phyloP scores from a whole-genome alignment of 139 green algal genomes.

The Chlorokybus atmophyticus region DNA sequence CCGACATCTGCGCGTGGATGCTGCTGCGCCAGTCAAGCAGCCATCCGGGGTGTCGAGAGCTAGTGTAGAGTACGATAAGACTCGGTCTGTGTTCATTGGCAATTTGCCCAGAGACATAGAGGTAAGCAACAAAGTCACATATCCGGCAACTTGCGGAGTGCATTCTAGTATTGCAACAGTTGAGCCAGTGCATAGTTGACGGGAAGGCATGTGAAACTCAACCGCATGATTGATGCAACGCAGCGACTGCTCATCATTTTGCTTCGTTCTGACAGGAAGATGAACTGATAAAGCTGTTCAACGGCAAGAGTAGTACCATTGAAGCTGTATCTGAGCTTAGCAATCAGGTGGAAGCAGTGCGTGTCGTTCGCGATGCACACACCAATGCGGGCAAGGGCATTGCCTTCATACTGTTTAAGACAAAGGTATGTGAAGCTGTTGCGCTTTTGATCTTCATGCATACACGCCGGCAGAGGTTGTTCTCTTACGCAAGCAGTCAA shows the following conservation, averaged over 20 bases:
- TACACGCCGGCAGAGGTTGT: no score
- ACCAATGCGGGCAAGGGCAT: conserved; percentile 32
- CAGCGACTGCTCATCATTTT: no score
- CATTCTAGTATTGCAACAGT: no score
- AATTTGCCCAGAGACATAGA: conserved; percentile 62
- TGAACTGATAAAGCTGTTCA: conserved; percentile 42
- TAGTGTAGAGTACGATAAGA: conserved; percentile 49
- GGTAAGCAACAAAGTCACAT: conserved; percentile 10
- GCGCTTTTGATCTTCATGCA: no score
- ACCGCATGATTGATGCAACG: no score
- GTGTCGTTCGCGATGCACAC: conserved; percentile 56
- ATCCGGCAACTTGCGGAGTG: conserved; percentile 1
- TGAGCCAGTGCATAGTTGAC: no score
- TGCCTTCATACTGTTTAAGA: conserved; percentile 32
- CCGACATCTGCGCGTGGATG: conserved; percentile 67
- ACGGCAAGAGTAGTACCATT: conserved; percentile 6
- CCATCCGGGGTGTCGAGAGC: background rate
- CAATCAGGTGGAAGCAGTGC: conserved; percentile 53
- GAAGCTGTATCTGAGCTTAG: conserved; percentile 4
- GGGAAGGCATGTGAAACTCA: no score
- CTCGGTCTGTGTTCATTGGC: conserved; percentile 66
- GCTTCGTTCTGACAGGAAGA: conserved; percentile 41
- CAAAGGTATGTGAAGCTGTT: no score
- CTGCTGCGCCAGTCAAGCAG: conserved; percentile 14
- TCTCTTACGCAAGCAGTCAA: no score